Percentiles rank a stretch among this genome's conserved stretches.
Conservation (phyloP, 257 asterid genomes). For the Solanum appendiculatum region DNA sequence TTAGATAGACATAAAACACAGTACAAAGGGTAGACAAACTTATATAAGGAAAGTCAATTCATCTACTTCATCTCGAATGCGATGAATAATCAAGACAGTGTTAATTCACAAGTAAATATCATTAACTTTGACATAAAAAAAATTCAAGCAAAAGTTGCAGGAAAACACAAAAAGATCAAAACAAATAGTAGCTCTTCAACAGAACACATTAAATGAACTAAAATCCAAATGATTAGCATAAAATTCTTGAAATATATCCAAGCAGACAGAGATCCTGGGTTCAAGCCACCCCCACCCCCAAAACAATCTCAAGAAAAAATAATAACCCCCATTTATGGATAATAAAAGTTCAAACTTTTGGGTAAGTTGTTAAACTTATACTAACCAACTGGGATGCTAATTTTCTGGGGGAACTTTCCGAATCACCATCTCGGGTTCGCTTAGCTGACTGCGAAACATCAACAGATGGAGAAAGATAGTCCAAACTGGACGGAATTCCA, state of each 20-base stretch:
- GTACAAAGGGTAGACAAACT: background rate
- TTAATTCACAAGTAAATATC: background rate
- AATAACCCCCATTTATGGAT: background rate
- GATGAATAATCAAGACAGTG: background rate
- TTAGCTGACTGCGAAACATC: conserved; percentile 29
- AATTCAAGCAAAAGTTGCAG: background rate
- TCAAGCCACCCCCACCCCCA: background rate
- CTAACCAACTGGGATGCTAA: conserved; percentile 9
- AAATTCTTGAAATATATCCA: background rate
- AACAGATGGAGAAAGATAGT: conserved; percentile 19
- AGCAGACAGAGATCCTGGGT: background rate
- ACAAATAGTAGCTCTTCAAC: background rate
- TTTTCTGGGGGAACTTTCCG: conserved; percentile 27
- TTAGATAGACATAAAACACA: background rate
- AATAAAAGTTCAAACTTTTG: background rate
- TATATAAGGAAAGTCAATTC: background rate
- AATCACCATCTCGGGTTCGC: conserved; percentile 54
- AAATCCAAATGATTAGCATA: background rate
- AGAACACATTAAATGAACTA: background rate
- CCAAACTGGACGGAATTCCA: conserved; percentile 51
- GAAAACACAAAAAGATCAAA: background rate
- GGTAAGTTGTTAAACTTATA: background rate
- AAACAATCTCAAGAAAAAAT: background rate
- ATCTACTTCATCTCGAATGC: background rate
- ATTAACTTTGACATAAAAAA: background rate